Evolutionary conservation across 2,329 filamentous ascomycete species (phyloP), one percentile per base, ranked within the genome.

Genomic region (Penicillium olsonii): DNA sequence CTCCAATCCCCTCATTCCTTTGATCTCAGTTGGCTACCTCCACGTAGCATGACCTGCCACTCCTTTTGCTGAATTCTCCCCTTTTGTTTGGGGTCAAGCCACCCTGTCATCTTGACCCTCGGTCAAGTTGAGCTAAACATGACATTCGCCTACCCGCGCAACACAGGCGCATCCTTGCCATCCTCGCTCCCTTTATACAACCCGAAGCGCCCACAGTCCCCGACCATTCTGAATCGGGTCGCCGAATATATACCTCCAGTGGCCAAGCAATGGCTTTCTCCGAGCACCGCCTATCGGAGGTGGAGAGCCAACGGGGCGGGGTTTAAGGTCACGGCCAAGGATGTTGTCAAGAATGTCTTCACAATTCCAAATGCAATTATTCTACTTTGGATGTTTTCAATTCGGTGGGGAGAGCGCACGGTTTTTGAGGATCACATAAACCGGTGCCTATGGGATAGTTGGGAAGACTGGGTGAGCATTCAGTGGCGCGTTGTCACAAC

Each of bases 341-440:
- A 47, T 22, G 18, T 49, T 1, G 38, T 56, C 5, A 60, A 52
- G 37, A 45, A 47, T 5, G 42, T 66, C 0, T 63, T 72, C 29
- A 70, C 61, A 2, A 37, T 90, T 48, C 81, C 84, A 29, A 87
- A 88, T 66, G 68, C 85, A 14, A 68, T 95, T 56, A 83, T 88
- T 15, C 66, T 82, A 11, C 51, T 92, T 38, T 99, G 94, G 92
- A 62, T 91, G 34, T 68, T 89, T 18, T 79, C 88, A 17, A 64
- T 99, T 54, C 83, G 94, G 57, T 94, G 89, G 84, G 91, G 92
- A 1, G 94, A 99, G 75, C 79, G 88, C 51, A 87, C 82, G 71
- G 80, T 87, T 29, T 97, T 95, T 69, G 78, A 81, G 45, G 82
- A 82, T 55, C 84, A 82, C 52, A 82, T 96, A 14, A 76, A 81